Evolutionary conservation across 805 yeast genomes (phyloP), one percentile per base, ranked within the genome.

Genomic region (Candida anglica): DNA sequence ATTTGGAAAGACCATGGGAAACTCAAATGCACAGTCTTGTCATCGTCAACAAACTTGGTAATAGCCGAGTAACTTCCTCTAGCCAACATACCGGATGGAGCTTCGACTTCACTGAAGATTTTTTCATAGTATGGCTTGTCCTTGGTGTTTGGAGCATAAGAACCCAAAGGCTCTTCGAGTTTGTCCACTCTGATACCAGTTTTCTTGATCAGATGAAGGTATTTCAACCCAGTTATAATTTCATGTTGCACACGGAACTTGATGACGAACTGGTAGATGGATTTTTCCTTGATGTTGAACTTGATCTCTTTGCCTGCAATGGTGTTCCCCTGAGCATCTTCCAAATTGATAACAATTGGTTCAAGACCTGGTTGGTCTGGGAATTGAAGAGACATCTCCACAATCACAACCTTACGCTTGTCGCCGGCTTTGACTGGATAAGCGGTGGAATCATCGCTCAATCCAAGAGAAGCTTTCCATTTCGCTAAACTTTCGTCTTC

Each of bases 381-480:
- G 40, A 86, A 77, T 25, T 73, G 54, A 42, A 88, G 64, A 10
- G 85, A 75, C 77, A 87, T 81, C 48, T 85, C 85, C 26, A 81
- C 66, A 34, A 88, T 74, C 8, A 88, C 95, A 15, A 88, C 95
- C 44, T 75, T 75, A 37, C 96, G 73, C 32, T 67, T 69, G 54
- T 86, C 95, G 19, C 81, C 84, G 3, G 85, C 73, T 33, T 72
- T 78, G 18, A 79, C 79, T 10, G 85, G 89, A 43, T 78, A 66
- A 3, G 77, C 58, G 11, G 59, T 51, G 13, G 62, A 54, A 39
- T 78, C 79, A 7, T 77, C 70, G 32, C 78, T 60, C 38, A 88
- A 65, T 0, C 97, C 97, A 20, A 88, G 65, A 1, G 95, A 84
- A 37, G 79, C 85, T 58, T 89, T 89, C 97, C 97, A 88, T 58